phyloP scores from a whole-genome alignment of 2,329 filamentous ascomycete genomes.

The Aspergillus fumigatus region DNA sequence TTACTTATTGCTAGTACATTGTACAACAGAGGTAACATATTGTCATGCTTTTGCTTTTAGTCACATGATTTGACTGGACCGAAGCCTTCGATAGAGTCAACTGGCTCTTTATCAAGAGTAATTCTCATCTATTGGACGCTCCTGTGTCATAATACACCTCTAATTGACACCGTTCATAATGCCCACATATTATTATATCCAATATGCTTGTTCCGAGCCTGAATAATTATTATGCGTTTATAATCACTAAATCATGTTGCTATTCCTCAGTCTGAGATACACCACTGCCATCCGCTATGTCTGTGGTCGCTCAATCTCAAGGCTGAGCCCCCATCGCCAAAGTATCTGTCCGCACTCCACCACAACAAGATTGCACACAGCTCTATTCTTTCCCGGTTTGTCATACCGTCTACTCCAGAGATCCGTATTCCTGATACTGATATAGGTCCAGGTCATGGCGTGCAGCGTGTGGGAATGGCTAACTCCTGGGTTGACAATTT shows the following conservation, averaged over 20 bases:
- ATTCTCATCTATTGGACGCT: background rate
- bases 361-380: conserved; percentile 33
- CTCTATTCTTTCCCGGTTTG: conserved; percentile 46
- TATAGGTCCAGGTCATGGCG: conserved; percentile 67
- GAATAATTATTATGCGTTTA: conserved; percentile 7
- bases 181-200: conserved; percentile 11
- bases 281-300: background rate
- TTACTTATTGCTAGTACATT: too few species aligned
- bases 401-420: background rate
- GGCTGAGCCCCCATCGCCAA: background rate
- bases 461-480: conserved; percentile 84
- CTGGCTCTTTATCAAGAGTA: background rate
- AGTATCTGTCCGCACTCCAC: conserved; percentile 1
- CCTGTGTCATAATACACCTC: background rate
- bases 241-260: background rate
- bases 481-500: conserved; percentile 83
- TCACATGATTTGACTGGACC: conserved; percentile 3
- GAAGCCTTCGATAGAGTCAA: background rate
- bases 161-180: conserved; percentile 11
- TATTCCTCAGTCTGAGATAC: background rate
- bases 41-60: background rate
- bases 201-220: conserved; percentile 12
- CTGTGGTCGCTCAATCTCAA: background rate
- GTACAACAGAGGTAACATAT: background rate
- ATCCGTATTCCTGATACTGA: conserved; percentile 7